Conservation (phyloP, 768 basidiomycete genomes). For the Suillus sp. region DNA sequence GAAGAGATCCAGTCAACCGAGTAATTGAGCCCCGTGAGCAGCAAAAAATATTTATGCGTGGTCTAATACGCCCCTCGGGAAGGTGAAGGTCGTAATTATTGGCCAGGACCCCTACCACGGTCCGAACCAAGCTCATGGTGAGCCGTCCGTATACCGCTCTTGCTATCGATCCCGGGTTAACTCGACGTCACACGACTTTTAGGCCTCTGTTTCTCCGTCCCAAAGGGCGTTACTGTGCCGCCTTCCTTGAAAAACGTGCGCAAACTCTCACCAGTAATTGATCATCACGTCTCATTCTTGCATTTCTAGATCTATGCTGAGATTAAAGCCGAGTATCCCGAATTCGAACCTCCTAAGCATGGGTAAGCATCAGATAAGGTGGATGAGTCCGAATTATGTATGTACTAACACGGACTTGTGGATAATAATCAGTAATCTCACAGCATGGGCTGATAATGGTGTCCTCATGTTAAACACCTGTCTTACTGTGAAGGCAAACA, state of each 20-base stretch:
- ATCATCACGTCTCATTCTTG: slow-evolving; percentile 17
- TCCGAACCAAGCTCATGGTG: slow-evolving; percentile 82
- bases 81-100: slow-evolving; percentile 86
- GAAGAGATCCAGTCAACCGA: slow-evolving; percentile 30
- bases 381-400: slow-evolving; percentile 8
- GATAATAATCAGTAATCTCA: slow-evolving; percentile 61
- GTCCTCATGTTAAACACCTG: slow-evolving; percentile 93
- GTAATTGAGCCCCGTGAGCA: slow-evolving; percentile 31
- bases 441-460: slow-evolving; percentile 79
- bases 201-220: slow-evolving; percentile 93
- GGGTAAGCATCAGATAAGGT: slow-evolving; percentile 55
- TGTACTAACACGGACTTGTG: slow-evolving; percentile 6
- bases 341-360: slow-evolving; percentile 77
- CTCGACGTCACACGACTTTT: slow-evolving; percentile 17
- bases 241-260: slow-evolving; percentile 83
- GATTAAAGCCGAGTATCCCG: slow-evolving; percentile 79
- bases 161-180: slow-evolving; percentile 12
- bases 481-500: slow-evolving; percentile 77
- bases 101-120: slow-evolving; percentile 90
- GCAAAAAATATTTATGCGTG: slow-evolving; percentile 89
- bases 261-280: slow-evolving; percentile 16
- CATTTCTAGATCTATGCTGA: slow-evolving; percentile 78
- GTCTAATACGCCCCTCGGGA: slow-evolving; percentile 85
- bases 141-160: slow-evolving; percentile 22
- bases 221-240: slow-evolving; percentile 69